These are phyloP conservation scores for Aspergillus brunneoviolaceus DNA, from an alignment of 2,329 filamentous ascomycete genomes.

Conservation along the genomic window DNA sequence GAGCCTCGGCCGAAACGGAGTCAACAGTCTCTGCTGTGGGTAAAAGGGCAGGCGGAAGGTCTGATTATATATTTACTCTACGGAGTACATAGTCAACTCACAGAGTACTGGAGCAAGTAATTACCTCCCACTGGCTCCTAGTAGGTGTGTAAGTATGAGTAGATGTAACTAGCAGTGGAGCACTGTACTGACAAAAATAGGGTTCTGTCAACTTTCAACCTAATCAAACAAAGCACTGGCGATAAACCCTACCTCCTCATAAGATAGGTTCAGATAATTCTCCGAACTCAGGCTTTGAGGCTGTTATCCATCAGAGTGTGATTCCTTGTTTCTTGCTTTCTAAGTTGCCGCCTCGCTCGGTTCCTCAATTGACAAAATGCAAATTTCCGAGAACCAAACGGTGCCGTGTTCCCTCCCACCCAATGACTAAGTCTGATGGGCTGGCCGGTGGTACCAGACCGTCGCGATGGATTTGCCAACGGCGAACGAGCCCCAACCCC, in stretches of 20 bases:
- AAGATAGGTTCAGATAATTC: neutral
- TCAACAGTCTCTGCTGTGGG: neutral
- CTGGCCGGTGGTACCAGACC: conserved; percentile 11
- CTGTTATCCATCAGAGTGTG: neutral
- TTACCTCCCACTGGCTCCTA: too few relatives aligned
- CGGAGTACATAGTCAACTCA: too few relatives aligned
- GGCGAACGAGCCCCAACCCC: conserved; percentile 22
- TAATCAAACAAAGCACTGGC: neutral
- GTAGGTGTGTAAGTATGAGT: too few relatives aligned
- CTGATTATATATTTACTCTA: too few relatives aligned
- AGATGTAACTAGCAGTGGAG: too few relatives aligned
- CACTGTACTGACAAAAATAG: neutral
- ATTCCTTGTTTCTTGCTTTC: neutral
- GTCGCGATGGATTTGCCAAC: conserved; percentile 26
- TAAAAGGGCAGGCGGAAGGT: neutral
- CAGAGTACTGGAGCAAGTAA: too few relatives aligned
- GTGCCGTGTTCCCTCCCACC: conserved; percentile 16
- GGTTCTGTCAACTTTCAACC: neutral
- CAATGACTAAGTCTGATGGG: conserved; percentile 11
- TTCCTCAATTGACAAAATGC: conserved; percentile 4
- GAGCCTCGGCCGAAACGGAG: conserved; percentile 15
- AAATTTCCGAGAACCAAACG: conserved; percentile 22
- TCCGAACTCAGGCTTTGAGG: neutral
- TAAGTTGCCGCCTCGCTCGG: neutral
- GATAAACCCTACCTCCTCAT: neutral